A percentile compares a stretch with the other conserved stretches of the same genome.
These are phyloP conservation scores for Jacaranda copaia DNA, from an alignment of 257 asterid genomes.

Conservation along the genomic window DNA sequence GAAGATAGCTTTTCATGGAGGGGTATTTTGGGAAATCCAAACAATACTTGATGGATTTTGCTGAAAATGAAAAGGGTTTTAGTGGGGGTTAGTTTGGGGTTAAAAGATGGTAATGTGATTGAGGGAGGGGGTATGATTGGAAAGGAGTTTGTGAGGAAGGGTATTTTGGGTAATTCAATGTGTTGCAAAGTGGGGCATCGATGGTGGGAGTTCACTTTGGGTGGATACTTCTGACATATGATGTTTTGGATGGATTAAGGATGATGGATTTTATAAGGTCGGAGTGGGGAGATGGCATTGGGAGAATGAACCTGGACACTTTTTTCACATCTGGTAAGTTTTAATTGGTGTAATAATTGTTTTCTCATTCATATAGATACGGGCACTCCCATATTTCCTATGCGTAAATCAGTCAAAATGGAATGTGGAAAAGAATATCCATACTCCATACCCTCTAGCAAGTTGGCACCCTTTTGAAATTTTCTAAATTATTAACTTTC, in stretches of 20 bases:
- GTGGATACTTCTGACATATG: neutral
- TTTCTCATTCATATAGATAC: neutral
- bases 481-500: no score
- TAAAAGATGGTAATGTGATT: neutral
- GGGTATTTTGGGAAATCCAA: conserved; percentile 7
- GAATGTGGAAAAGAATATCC: neutral
- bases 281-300: neutral
- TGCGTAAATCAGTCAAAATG: neutral
- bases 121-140: neutral
- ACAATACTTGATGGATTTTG: neutral
- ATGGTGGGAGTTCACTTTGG: no score
- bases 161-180: conserved; percentile 14
- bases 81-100: neutral
- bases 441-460: no score
- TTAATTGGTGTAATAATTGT: neutral
- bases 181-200: neutral
- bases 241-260: conserved; percentile 21
- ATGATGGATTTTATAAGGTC: conserved; percentile 25
- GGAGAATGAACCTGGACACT: conserved; percentile 41
- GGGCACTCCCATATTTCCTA: neutral
- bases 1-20: neutral
- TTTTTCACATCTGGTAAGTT: neutral
- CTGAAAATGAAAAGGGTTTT: neutral
- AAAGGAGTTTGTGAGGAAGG: neutral
- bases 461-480: no score